phyloP scores from a whole-genome alignment of 2,329 filamentous ascomycete genomes.

The Fusarium burgessii region DNA sequence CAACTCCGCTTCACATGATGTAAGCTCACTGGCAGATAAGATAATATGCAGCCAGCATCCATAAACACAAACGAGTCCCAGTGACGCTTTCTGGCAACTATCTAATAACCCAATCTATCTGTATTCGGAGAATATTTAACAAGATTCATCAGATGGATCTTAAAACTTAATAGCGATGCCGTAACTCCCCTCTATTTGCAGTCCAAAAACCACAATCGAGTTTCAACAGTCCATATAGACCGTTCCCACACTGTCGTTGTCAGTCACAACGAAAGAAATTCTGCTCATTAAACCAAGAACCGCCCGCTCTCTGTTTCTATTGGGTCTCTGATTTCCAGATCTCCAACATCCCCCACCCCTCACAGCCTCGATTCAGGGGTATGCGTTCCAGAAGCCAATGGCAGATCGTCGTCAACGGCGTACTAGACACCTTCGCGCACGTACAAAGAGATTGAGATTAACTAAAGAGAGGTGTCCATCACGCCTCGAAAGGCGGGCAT shows the following conservation, averaged over 20 bases:
- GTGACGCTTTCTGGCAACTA: background rate
- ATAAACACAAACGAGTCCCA: background rate
- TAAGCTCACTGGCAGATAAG: conserved; percentile 9
- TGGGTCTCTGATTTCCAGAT: conserved; percentile 32
- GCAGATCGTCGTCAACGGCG: background rate
- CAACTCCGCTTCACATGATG: conserved; percentile 4
- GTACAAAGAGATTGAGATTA: conserved; percentile 22
- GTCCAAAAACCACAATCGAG: conserved; percentile 20
- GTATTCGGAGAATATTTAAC: conserved; percentile 3
- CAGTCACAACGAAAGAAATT: conserved; percentile 1
- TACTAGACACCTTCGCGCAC: conserved; percentile 2
- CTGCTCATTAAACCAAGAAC: conserved; percentile 9
- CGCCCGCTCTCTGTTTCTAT: conserved; percentile 6
- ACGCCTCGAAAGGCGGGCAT: conserved; percentile 13
- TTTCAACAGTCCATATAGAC: conserved; percentile 12
- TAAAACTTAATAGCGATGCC: conserved; percentile 7
- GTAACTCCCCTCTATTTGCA: conserved; percentile 7
- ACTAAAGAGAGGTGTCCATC: conserved; percentile 13
- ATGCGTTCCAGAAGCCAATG: conserved; percentile 25
- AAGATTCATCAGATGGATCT: conserved; percentile 1
- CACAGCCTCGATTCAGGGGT: conserved; percentile 39
- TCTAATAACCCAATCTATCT: background rate
- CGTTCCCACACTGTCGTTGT: conserved; percentile 6
- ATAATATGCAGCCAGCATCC: conserved; percentile 5
- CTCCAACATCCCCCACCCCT: conserved; percentile 19